A percentile compares a stretch with the other conserved stretches of the same genome.
Evolutionary conservation across 1,139 yeast species (phyloP).

Genomic region (Casaregolazyma lundiana): DNA sequence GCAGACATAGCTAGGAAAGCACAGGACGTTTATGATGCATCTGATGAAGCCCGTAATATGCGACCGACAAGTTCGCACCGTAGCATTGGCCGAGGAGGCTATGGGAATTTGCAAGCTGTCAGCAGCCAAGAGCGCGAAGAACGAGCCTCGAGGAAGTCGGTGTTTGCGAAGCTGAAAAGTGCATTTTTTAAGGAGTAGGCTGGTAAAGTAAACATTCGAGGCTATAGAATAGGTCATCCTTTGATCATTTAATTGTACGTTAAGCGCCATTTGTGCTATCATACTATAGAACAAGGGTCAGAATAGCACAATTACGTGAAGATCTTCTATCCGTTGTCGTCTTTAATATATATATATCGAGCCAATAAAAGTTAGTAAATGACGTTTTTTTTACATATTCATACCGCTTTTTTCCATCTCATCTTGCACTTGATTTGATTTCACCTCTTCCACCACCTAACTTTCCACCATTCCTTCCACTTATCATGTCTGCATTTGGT

Average conservation of each 20-base stretch:
- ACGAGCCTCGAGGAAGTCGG: constrained; percentile 1
- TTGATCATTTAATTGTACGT: no score
- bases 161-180: constrained; percentile 15
- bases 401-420: no score
- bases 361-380: no score
- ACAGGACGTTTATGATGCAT: constrained; percentile 60
- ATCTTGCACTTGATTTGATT: background rate
- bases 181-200: background rate
- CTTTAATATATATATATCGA: no score
- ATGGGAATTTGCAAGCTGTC: constrained; percentile 34
- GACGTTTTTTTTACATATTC: no score
- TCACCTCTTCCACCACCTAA: background rate
- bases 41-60: constrained; percentile 15
- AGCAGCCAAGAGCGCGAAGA: constrained; percentile 4
- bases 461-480: background rate
- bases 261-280: no score
- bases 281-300: no score
- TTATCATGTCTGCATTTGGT: constrained; percentile 3
- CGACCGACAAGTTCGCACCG: constrained; percentile 27
- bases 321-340: no score
- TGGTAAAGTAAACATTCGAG: no score
- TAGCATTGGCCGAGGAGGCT: constrained; percentile 38
- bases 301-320: no score
- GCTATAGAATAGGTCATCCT: no score
- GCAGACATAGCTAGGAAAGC: constrained; percentile 58